Conservation (phyloP, 805 yeast genomes). For the Kodamaea kakaduensis region DNA sequence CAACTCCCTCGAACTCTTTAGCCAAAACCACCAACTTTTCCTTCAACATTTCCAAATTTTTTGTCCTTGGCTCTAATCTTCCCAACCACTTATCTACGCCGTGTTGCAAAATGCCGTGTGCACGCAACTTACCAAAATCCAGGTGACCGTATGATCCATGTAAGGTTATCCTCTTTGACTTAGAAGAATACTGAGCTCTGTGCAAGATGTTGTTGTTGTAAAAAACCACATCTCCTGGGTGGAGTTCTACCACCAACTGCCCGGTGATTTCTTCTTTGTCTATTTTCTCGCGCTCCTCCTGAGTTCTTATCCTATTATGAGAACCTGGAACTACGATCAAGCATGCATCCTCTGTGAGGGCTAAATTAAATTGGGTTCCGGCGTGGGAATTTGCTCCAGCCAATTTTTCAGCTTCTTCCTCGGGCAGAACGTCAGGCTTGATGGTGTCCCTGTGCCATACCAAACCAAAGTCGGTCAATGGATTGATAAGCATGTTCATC, state of each 20-base stretch:
- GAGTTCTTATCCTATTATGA: conserved; percentile 43
- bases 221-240: conserved; percentile 49
- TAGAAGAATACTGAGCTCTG: conserved; percentile 41
- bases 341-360: conserved; percentile 44
- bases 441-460: conserved; percentile 54
- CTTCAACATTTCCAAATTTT: conserved; percentile 26
- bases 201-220: conserved; percentile 50
- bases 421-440: conserved; percentile 42
- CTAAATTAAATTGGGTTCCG: conserved; percentile 50
- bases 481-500: conserved; percentile 50
- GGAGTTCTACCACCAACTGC: conserved; percentile 38
- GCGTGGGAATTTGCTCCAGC: conserved; percentile 36
- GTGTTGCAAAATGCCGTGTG: conserved; percentile 50
- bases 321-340: conserved; percentile 48
- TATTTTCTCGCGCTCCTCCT: conserved; percentile 40
- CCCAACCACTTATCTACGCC: conserved; percentile 48
- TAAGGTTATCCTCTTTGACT: conserved; percentile 39
- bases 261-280: conserved; percentile 35
- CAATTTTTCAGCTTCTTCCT: conserved; percentile 41
- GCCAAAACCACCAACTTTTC: conserved; percentile 27
- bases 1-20: conserved; percentile 27
- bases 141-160: conserved; percentile 50
- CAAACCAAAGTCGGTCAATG: conserved; percentile 48
- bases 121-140: conserved; percentile 39
- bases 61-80: conserved; percentile 27